A percentile compares a stretch with the other conserved stretches of the same genome.
Conservation (phyloP, 805 yeast species). For the Jamesozyma spencerorum region DNA sequence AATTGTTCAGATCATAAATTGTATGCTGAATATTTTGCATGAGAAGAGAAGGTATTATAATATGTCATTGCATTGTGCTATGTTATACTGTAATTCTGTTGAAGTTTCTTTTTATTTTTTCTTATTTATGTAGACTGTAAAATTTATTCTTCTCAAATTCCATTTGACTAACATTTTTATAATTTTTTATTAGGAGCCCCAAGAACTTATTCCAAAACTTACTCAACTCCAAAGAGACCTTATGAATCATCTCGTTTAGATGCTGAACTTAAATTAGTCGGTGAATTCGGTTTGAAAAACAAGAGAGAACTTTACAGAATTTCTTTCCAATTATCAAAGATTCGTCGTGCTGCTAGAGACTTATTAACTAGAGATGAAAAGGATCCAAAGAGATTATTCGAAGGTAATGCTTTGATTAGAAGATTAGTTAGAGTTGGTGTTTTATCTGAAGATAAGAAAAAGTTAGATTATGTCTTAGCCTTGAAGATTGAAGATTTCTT, state of each 20-base stretch:
- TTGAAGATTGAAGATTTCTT: constrained; percentile 96
- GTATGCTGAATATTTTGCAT: background rate
- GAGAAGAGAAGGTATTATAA: too few relatives aligned
- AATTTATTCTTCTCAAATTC: background rate
- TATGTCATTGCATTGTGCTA: too few relatives aligned
- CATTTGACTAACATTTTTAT: constrained; percentile 3
- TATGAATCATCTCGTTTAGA: constrained; percentile 99
- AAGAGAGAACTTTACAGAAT: constrained; percentile 99
- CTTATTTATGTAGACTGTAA: constrained; percentile 2
- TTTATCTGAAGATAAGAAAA: constrained; percentile 97
- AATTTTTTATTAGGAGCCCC: constrained; percentile 65
- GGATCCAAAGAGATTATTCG: constrained; percentile 99
- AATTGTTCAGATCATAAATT: background rate
- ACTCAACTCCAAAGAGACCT: constrained; percentile 98
- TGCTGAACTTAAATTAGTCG: constrained; percentile 97
- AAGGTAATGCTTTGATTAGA: constrained; percentile 99
- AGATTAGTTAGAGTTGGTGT: constrained; percentile 99
- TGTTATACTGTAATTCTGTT: too few relatives aligned
- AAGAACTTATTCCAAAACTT: constrained; percentile 98
- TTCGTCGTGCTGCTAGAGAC: constrained; percentile 99
- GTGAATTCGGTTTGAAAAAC: constrained; percentile 99
- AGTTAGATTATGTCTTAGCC: constrained; percentile 99
- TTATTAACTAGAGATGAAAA: constrained; percentile 98
- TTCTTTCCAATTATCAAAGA: constrained; percentile 97
- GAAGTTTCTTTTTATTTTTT: background rate